phyloP scores from a whole-genome alignment of 2,329 filamentous ascomycete genomes.

The Pestalotiopsis sp. region DNA sequence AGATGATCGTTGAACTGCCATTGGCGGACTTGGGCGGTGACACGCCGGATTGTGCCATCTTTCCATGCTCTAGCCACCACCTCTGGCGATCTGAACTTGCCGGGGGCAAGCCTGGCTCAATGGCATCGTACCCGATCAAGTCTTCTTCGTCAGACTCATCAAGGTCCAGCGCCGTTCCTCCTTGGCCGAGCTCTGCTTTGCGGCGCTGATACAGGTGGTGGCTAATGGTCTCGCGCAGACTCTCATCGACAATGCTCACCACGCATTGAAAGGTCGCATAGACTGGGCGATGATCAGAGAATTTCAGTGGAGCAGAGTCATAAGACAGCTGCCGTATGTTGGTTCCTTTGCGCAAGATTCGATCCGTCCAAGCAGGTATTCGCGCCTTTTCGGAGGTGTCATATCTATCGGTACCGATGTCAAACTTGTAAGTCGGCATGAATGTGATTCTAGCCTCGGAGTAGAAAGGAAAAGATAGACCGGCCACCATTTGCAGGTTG shows the following conservation, averaged over 20 bases:
- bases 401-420: constrained; percentile 84
- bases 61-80: constrained; percentile 70
- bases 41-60: constrained; percentile 73
- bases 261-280: constrained; percentile 85
- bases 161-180: constrained; percentile 54
- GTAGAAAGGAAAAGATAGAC: constrained; percentile 86
- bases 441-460: constrained; percentile 88
- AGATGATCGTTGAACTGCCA: constrained; percentile 51
- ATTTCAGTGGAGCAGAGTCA: constrained; percentile 75
- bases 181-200: constrained; percentile 64
- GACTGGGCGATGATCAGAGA: constrained; percentile 96
- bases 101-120: constrained; percentile 73
- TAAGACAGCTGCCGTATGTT: constrained; percentile 84
- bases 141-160: constrained; percentile 77
- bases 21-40: constrained; percentile 57
- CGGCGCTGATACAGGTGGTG: constrained; percentile 72
- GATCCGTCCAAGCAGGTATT: constrained; percentile 96
- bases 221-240: constrained; percentile 69
- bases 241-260: constrained; percentile 79
- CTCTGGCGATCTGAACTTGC: constrained; percentile 69
- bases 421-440: constrained; percentile 92
- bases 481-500: constrained; percentile 95
- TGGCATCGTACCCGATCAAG: constrained; percentile 75
- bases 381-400: constrained; percentile 94
- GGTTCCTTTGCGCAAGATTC: constrained; percentile 81